These are phyloP conservation scores for Cucurbita maxima DNA, from an alignment of 306 rosid species.

Conservation along the genomic window DNA sequence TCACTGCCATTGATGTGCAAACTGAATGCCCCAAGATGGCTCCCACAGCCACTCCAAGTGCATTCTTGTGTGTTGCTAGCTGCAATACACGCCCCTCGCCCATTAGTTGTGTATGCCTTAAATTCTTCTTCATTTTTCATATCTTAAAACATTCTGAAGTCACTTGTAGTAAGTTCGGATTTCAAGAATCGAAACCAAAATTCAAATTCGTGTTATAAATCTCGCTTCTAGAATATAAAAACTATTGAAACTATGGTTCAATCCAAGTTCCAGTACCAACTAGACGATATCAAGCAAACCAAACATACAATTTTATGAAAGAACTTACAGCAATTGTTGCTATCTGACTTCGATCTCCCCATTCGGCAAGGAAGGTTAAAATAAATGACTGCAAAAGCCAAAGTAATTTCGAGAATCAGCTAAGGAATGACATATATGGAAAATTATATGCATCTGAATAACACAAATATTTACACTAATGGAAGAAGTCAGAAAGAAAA, in stretches of 20 bases:
- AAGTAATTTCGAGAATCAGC: slow-evolving; percentile 2
- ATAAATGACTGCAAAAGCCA: slow-evolving; percentile 59
- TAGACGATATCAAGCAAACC: background rate
- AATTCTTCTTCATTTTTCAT: background rate
- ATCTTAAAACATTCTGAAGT: background rate
- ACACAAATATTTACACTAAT: background rate
- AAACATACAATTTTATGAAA: background rate
- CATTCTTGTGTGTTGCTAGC: slow-evolving; percentile 98
- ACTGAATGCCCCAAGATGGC: slow-evolving; percentile 91
- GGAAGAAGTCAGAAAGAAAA: background rate
- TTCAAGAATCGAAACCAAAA: too few relatives aligned
- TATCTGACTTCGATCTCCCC: slow-evolving; percentile 99
- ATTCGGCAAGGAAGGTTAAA: slow-evolving; percentile 92
- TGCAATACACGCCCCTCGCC: slow-evolving; percentile 17
- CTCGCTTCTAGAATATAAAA: background rate
- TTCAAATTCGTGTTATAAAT: background rate
- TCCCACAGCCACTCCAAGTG: slow-evolving; percentile 86
- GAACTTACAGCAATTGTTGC: slow-evolving; percentile 94
- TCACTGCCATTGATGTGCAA: slow-evolving; percentile 90
- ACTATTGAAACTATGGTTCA: background rate
- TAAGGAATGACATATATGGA: background rate
- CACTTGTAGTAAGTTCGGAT: background rate
- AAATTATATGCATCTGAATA: too few relatives aligned
- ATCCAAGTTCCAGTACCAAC: background rate
- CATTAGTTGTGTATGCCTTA: background rate